Conservation (phyloP, 805 yeast genomes). For the Yarrowia alimentaria region DNA sequence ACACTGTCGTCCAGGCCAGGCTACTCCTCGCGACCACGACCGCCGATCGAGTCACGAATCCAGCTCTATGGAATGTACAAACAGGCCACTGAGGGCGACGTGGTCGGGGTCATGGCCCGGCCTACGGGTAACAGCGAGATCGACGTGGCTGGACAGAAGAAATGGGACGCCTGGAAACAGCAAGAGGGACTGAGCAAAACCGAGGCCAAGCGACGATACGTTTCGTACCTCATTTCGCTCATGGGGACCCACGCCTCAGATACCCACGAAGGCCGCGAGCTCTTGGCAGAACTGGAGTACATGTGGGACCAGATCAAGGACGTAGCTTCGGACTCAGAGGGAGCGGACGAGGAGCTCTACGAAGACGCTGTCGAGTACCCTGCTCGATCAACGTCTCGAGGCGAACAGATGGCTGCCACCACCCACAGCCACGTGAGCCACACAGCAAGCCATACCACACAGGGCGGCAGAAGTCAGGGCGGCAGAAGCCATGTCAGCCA, state of each 20-base stretch:
- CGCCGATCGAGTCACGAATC: constrained; percentile 68
- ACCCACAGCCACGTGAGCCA: constrained; percentile 20
- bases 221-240: constrained; percentile 65
- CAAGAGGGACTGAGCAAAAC: constrained; percentile 66
- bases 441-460: constrained; percentile 2
- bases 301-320: constrained; percentile 53
- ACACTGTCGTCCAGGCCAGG: constrained; percentile 65
- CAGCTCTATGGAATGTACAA: constrained; percentile 78
- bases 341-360: constrained; percentile 32
- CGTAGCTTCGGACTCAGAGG: constrained; percentile 26
- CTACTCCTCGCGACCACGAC: constrained; percentile 65
- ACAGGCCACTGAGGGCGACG: constrained; percentile 88
- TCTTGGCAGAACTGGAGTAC: constrained; percentile 64
- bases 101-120: constrained; percentile 61
- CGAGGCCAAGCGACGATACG: constrained; percentile 73
- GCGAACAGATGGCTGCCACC: not conserved
- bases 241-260: constrained; percentile 69
- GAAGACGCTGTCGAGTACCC: constrained; percentile 28
- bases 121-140: constrained; percentile 61
- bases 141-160: constrained; percentile 65
- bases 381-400: constrained; percentile 3
- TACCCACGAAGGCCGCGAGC: constrained; percentile 62
- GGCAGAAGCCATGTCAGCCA: no score
- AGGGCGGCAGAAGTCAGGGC: no score
- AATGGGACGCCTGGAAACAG: constrained; percentile 82